Conservation (phyloP, 2,329 filamentous ascomycete genomes). For the Paecilomyces sp. region DNA sequence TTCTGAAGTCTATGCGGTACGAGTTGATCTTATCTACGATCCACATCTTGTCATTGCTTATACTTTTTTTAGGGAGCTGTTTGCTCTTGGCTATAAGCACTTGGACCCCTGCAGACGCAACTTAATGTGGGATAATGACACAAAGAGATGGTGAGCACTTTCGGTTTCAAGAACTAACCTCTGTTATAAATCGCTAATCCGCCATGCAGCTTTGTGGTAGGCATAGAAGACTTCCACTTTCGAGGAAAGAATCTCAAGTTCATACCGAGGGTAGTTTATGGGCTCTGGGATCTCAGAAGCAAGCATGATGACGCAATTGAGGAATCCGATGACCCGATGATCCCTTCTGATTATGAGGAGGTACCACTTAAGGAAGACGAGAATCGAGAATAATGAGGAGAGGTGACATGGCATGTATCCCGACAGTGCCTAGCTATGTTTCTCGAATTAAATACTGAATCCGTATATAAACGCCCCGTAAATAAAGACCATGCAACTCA, state of each 20-base stretch:
- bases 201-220: not conserved
- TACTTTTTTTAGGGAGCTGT: not conserved
- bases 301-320: not conserved
- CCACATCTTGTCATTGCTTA: not conserved
- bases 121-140: not conserved
- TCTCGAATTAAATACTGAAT: too few species aligned
- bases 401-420: not conserved
- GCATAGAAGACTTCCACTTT: not conserved
- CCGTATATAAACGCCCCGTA: not conserved
- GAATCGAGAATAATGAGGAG: too few species aligned
- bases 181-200: not conserved
- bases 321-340: not conserved
- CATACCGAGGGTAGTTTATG: not conserved
- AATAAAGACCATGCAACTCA: not conserved
- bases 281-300: not conserved
- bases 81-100: not conserved
- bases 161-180: not conserved
- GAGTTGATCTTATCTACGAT: not conserved
- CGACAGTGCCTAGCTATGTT: not conserved
- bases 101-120: not conserved
- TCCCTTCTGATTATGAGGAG: slow-evolving; percentile 9
- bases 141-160: not conserved
- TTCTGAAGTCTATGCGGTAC: not conserved
- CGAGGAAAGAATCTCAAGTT: not conserved
- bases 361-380: too few species aligned